Evolutionary conservation across 176 grass and related monocot species (phyloP).

Genomic region (bread wheat (Triticum aestivum)): DNA sequence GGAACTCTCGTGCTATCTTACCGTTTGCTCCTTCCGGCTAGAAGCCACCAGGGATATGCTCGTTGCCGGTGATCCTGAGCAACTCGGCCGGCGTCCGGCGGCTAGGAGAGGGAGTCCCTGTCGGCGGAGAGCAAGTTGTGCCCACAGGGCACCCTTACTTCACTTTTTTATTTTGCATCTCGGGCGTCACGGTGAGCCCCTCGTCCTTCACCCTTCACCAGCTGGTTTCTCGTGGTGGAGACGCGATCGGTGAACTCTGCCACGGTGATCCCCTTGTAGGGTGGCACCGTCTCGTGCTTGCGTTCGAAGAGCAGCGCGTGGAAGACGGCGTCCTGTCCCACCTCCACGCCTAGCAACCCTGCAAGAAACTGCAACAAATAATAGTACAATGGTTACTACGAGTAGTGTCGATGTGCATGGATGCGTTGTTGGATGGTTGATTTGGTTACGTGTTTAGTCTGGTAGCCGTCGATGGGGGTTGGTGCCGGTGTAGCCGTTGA

Average conservation of each 20-base stretch:
- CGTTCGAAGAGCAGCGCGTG: constrained; percentile 53
- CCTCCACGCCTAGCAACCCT: constrained; percentile 52
- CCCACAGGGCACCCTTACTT: too few species aligned
- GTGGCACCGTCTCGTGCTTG: constrained; percentile 28
- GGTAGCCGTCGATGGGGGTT: constrained; percentile 58
- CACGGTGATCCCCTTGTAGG: constrained; percentile 59
- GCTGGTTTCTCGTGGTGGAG: constrained; percentile 48
- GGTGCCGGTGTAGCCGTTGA: neutral
- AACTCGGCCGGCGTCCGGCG: constrained; percentile 51
- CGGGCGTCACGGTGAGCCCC: constrained; percentile 50
- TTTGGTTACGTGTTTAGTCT: constrained; percentile 36
- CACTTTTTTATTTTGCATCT: too few species aligned
- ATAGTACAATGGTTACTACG: too few species aligned
- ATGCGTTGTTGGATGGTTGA: neutral
- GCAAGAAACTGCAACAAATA: constrained; percentile 41
- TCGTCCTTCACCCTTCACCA: constrained; percentile 67
- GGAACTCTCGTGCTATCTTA: constrained; percentile 45
- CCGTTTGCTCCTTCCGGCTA: constrained; percentile 55
- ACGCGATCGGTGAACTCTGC: constrained; percentile 34
- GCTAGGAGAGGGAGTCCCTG: constrained; percentile 58
- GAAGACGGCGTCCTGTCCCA: constrained; percentile 63
- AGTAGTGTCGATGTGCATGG: too few species aligned
- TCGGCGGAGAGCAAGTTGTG: constrained; percentile 69
- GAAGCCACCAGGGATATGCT: constrained; percentile 55
- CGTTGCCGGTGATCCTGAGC: constrained; percentile 53